phyloP scores from a whole-genome alignment of 2,329 filamentous ascomycete genomes.

The Aspergillus melleus region DNA sequence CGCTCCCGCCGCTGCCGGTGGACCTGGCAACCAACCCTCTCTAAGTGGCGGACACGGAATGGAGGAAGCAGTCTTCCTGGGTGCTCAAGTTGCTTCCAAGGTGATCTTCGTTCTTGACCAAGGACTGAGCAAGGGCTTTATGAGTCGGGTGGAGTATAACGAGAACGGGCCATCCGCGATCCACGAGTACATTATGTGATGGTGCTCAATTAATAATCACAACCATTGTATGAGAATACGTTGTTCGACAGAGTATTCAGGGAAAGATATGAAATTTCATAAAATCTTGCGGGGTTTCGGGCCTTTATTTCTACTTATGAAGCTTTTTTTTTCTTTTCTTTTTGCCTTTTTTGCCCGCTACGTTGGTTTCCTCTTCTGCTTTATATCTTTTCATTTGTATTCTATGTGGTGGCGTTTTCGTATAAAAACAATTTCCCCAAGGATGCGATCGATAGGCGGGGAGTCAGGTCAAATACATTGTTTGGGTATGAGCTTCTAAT shows the following conservation, averaged over 20 bases:
- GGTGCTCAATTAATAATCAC: conserved; percentile 7
- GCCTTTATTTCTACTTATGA: neutral
- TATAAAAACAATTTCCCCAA: conserved; percentile 23
- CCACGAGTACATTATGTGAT: conserved; percentile 53
- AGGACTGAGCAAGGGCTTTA: conserved; percentile 66
- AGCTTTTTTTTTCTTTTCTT: neutral
- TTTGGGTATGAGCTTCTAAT: conserved; percentile 12
- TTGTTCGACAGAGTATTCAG: neutral
- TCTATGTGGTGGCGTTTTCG: conserved; percentile 23
- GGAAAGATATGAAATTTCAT: neutral
- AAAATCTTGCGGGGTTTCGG: neutral
- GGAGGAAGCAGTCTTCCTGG: conserved; percentile 84
- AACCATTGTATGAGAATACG: neutral
- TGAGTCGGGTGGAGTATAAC: conserved; percentile 68
- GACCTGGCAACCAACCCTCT: conserved; percentile 25
- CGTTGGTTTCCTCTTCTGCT: neutral
- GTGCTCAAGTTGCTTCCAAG: conserved; percentile 81
- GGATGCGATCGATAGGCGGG: conserved; percentile 25
- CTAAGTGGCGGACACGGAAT: conserved; percentile 47
- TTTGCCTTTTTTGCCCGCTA: neutral
- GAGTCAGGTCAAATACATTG: conserved; percentile 21
- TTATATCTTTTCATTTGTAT: conserved; percentile 19
- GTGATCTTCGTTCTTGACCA: conserved; percentile 70
- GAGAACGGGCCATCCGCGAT: conserved; percentile 65
- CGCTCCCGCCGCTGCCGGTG: conserved; percentile 42